Conservation (phyloP, 2,329 filamentous ascomycete species). For the Cadophora luteo-olivacea region DNA sequence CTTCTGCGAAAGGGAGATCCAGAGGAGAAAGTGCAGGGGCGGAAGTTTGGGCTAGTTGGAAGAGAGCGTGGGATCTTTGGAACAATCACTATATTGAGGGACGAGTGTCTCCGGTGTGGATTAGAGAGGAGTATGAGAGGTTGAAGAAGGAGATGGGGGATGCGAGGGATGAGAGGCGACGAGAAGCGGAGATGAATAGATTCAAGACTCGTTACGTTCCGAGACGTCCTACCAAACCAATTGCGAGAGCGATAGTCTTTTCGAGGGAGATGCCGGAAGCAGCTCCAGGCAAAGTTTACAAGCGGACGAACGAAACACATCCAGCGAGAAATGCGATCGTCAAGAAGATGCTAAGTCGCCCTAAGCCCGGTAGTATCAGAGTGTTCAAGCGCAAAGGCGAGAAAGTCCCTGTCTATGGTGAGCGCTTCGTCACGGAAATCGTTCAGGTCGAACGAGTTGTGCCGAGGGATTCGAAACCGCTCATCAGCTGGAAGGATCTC, state of each 20-base stretch:
- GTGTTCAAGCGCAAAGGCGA: constrained; percentile 13
- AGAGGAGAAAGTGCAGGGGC: constrained; percentile 13
- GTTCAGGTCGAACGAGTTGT: constrained; percentile 13
- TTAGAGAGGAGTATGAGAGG: constrained; percentile 31
- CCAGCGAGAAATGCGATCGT: background rate
- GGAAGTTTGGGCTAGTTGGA: constrained; percentile 42
- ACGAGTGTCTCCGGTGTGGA: constrained; percentile 35
- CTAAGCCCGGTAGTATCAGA: background rate
- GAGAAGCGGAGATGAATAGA: background rate
- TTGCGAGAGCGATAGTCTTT: background rate
- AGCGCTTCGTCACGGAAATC: constrained; percentile 16
- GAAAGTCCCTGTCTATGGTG: background rate
- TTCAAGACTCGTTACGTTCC: background rate
- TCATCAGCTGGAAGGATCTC: constrained; percentile 8
- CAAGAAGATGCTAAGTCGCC: background rate
- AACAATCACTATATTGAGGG: constrained; percentile 43
- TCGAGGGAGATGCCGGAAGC: background rate
- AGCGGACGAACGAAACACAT: constrained; percentile 10
- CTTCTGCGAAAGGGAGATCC: background rate
- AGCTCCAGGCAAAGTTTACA: constrained; percentile 8
- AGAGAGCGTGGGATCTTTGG: constrained; percentile 44
- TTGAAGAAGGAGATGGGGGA: constrained; percentile 28
- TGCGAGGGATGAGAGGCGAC: constrained; percentile 17
- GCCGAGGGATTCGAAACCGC: background rate
- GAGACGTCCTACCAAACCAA: background rate